These are phyloP conservation scores for Parathielavia appendiculata DNA, from an alignment of 495 filamentous ascomycete species.

Conservation along the genomic window DNA sequence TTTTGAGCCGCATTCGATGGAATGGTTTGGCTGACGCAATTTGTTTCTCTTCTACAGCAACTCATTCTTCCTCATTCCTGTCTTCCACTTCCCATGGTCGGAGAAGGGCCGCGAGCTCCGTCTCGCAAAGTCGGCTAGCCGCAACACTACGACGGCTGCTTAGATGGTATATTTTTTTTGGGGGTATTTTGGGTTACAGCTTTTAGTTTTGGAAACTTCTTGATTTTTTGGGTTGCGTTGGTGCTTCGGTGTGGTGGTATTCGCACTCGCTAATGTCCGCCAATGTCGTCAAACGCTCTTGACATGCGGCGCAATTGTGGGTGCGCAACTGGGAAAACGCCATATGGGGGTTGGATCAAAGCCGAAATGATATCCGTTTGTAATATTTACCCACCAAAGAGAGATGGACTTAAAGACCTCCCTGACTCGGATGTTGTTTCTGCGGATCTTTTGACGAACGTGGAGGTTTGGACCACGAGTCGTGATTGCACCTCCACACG, in stretches of 20 bases:
- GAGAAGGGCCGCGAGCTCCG: conserved; percentile 69
- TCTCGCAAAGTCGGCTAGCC: conserved; percentile 32
- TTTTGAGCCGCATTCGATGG: conserved; percentile 7
- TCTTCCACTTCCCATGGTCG: conserved; percentile 96
- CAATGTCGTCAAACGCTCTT: too few relatives aligned
- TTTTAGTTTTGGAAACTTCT: not conserved
- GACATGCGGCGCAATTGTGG: too few relatives aligned
- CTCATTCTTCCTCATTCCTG: conserved; percentile 95
- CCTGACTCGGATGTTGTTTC: too few relatives aligned
- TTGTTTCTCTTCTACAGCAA: conserved; percentile 39
- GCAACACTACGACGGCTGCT: conserved; percentile 21
- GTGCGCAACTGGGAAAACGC: not conserved
- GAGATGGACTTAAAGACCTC: too few relatives aligned
- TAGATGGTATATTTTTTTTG: conserved; percentile 14
- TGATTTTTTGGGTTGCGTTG: not conserved
- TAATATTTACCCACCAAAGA: too few relatives aligned
- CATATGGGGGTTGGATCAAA: not conserved
- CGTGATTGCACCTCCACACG: too few relatives aligned
- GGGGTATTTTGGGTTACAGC: not conserved
- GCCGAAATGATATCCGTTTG: too few relatives aligned
- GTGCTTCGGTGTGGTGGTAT: not conserved
- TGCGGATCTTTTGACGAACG: too few relatives aligned
- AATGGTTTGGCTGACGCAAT: conserved; percentile 13
- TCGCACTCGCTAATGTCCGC: too few relatives aligned
- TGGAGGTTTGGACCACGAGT: too few relatives aligned